These are phyloP conservation scores for Aspergillus sclerotioniger DNA, from an alignment of 495 filamentous ascomycete species.

Conservation along the genomic window DNA sequence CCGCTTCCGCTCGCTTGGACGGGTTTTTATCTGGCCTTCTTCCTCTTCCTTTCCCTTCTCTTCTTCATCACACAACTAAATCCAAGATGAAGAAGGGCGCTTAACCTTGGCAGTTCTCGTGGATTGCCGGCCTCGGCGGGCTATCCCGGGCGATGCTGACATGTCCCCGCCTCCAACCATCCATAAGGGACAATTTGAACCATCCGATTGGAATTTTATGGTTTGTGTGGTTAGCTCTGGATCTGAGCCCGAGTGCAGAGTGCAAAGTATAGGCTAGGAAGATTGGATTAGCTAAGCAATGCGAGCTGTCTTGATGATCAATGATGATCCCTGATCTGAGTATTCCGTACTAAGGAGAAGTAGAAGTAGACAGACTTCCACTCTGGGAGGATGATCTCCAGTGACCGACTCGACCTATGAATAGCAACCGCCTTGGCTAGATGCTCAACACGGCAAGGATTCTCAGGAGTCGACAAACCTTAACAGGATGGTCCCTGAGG, in stretches of 20 bases:
- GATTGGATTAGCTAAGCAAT: neutral
- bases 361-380: no score
- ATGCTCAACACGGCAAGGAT: constrained; percentile 19
- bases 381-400: neutral
- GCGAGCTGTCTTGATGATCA: neutral
- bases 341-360: neutral
- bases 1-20: constrained; percentile 22
- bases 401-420: neutral
- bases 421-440: neutral
- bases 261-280: no score
- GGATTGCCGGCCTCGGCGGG: constrained; percentile 29
- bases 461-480: constrained; percentile 8
- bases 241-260: neutral
- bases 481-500: neutral
- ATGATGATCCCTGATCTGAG: neutral
- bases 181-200: constrained; percentile 41
- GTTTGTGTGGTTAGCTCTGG: constrained; percentile 29
- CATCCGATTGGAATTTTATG: constrained; percentile 45
- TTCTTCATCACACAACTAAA: constrained; percentile 54
- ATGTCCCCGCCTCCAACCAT: constrained; percentile 51
- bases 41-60: constrained; percentile 19
- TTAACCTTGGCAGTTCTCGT: constrained; percentile 46
- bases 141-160: constrained; percentile 49
- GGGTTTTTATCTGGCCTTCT: constrained; percentile 2
- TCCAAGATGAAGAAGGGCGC: constrained; percentile 55